Percentiles rank a stretch among this genome's conserved stretches.
phyloP scores from a whole-genome alignment of 176 grass and related monocot species.

The Miscanthus lutarioriparius region DNA sequence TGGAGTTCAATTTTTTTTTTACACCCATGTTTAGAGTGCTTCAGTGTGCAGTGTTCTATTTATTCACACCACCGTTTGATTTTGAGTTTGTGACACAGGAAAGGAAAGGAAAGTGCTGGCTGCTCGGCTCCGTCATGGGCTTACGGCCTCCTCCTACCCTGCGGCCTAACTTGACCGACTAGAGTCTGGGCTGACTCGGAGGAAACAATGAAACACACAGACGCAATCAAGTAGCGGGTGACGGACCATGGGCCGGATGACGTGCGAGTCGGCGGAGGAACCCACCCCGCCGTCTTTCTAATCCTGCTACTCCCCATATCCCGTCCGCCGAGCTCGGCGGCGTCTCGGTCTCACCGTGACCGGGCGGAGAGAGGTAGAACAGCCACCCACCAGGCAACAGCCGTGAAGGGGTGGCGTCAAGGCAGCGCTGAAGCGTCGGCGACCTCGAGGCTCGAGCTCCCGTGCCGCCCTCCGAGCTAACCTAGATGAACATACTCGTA shows the following conservation, averaged over 20 bases:
- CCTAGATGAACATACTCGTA: conserved; percentile 58
- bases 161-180: background rate
- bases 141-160: background rate
- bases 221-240: background rate
- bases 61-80: no score
- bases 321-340: conserved; percentile 17
- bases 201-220: background rate
- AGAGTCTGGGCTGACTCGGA: background rate
- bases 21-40: no score
- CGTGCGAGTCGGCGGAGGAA: background rate
- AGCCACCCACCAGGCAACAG: background rate
- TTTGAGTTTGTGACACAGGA: no score
- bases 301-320: background rate
- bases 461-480: background rate
- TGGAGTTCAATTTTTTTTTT: no score
- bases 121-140: background rate
- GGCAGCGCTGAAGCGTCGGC: background rate
- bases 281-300: background rate
- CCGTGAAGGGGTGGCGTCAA: background rate
- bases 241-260: background rate
- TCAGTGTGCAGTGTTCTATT: no score
- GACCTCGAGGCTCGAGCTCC: background rate
- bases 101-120: background rate
- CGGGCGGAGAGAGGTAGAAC: background rate
- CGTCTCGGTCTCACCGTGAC: background rate